phyloP scores from a whole-genome alignment of 176 grass and related monocot species.

The Triticum turgidum region DNA sequence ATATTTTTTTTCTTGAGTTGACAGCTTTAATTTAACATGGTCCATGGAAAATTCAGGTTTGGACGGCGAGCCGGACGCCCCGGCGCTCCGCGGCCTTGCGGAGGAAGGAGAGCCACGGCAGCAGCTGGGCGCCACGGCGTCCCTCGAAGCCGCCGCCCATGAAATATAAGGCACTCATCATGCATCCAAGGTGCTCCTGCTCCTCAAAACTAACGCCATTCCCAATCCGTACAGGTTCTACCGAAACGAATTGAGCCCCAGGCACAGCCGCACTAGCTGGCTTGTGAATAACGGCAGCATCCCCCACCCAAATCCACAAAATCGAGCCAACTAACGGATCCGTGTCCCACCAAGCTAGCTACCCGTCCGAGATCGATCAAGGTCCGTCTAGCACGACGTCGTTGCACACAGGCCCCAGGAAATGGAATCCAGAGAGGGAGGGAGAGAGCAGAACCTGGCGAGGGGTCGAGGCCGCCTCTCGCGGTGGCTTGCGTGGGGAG shows the following conservation, averaged over 20 bases:
- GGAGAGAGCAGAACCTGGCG: constrained; percentile 13
- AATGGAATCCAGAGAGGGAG: no score
- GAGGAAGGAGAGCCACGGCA: no score
- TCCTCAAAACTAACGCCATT: no score
- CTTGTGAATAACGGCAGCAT: not conserved
- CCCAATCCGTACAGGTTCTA: not conserved
- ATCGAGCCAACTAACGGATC: not conserved
- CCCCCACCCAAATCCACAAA: not conserved
- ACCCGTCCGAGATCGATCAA: not conserved
- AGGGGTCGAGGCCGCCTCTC: not conserved
- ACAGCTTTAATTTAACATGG: no score
- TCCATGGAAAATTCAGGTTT: no score
- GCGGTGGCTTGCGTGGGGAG: constrained; percentile 12
- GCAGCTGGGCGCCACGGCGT: no score
- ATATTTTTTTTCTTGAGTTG: no score
- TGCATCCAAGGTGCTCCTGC: not conserved
- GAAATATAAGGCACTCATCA: not conserved
- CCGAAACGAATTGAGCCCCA: not conserved
- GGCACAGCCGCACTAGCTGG: not conserved
- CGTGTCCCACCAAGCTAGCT: not conserved
- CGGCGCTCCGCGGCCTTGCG: no score
- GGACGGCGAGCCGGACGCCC: no score
- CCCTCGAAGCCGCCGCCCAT: no score
- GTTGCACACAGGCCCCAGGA: not conserved
- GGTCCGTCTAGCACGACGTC: not conserved